Evolutionary conservation across 2,329 filamentous ascomycete genomes (phyloP).

Genomic region (Lasiodiplodia citricola): DNA sequence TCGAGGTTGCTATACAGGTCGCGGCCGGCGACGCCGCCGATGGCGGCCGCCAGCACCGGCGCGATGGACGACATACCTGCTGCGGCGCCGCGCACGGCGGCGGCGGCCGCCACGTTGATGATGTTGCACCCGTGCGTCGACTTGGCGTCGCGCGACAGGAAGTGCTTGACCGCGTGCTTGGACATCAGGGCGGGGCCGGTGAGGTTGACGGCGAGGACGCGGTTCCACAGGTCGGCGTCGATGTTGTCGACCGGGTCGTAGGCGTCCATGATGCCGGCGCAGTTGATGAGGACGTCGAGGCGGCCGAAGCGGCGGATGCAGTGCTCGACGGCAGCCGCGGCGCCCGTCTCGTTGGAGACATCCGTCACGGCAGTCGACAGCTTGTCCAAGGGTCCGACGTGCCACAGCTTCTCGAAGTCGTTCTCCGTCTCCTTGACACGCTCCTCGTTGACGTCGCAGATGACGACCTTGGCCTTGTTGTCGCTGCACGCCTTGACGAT

Average conservation of each 20-base stretch:
- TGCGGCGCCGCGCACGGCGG: slow-evolving; percentile 12
- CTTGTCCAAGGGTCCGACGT: neutral
- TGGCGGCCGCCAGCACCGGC: slow-evolving; percentile 25
- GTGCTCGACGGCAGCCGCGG: slow-evolving; percentile 14
- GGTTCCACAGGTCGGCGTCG: slow-evolving; percentile 57
- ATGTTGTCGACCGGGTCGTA: slow-evolving; percentile 60
- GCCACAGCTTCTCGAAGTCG: slow-evolving; percentile 18
- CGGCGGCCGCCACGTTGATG: slow-evolving; percentile 53
- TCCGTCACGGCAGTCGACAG: slow-evolving; percentile 15
- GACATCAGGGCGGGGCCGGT: slow-evolving; percentile 61
- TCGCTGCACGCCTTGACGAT: slow-evolving; percentile 29
- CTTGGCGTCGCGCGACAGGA: slow-evolving; percentile 48
- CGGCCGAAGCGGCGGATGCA: slow-evolving; percentile 44
- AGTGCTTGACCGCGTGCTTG: slow-evolving; percentile 57
- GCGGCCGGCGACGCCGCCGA: slow-evolving; percentile 1
- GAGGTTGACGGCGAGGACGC: slow-evolving; percentile 61
- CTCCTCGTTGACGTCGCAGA: slow-evolving; percentile 42
- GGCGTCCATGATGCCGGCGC: slow-evolving; percentile 63
- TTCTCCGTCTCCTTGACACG: slow-evolving; percentile 14
- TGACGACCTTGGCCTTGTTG: slow-evolving; percentile 42
- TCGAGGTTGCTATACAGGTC: slow-evolving; percentile 30
- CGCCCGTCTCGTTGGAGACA: slow-evolving; percentile 20
- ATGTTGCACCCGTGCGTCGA: slow-evolving; percentile 50
- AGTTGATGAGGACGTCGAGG: slow-evolving; percentile 65
- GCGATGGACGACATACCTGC: slow-evolving; percentile 19